Percentiles rank a stretch among this genome's conserved stretches.
phyloP scores from a whole-genome alignment of 2,329 filamentous ascomycete genomes.

The Beauveria scarabaeidicola region DNA sequence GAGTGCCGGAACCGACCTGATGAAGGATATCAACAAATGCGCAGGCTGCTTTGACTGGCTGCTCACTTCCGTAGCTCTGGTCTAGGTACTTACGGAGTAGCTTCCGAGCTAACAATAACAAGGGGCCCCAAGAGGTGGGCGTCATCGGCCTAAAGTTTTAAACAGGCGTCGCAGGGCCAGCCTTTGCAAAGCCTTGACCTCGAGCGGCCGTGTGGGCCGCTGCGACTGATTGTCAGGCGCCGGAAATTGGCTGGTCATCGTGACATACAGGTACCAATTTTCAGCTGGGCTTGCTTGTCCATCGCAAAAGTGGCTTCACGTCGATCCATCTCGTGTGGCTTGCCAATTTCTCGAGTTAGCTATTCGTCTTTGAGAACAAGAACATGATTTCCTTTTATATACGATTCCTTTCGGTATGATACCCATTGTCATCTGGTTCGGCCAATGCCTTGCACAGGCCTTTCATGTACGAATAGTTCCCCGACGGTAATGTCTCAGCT shows the following conservation, averaged over 20 bases:
- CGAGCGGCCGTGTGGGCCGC: constrained; percentile 3
- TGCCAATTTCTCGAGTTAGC: background rate
- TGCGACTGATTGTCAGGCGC: constrained; percentile 4
- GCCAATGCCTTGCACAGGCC: background rate
- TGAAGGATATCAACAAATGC: constrained; percentile 2
- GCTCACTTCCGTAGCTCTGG: background rate
- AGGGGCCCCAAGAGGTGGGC: background rate
- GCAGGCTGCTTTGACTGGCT: constrained; percentile 3
- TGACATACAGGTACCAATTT: constrained; percentile 7
- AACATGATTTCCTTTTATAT: too few species aligned
- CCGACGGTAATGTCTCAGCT: background rate
- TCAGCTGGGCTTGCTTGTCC: constrained; percentile 2
- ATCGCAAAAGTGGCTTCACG: background rate
- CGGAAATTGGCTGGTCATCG: constrained; percentile 9
- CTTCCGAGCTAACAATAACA: background rate
- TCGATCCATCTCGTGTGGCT: background rate
- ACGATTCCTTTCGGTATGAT: too few species aligned
- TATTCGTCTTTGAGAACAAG: background rate
- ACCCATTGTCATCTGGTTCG: background rate
- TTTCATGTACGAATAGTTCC: too few species aligned
- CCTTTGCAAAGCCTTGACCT: background rate
- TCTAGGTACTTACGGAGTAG: too few species aligned
- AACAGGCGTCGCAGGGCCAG: background rate
- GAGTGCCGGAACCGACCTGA: background rate
- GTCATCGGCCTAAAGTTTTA: background rate